phyloP scores from a whole-genome alignment of 2,329 filamentous ascomycete genomes.

The Aureobasidium sp. region DNA sequence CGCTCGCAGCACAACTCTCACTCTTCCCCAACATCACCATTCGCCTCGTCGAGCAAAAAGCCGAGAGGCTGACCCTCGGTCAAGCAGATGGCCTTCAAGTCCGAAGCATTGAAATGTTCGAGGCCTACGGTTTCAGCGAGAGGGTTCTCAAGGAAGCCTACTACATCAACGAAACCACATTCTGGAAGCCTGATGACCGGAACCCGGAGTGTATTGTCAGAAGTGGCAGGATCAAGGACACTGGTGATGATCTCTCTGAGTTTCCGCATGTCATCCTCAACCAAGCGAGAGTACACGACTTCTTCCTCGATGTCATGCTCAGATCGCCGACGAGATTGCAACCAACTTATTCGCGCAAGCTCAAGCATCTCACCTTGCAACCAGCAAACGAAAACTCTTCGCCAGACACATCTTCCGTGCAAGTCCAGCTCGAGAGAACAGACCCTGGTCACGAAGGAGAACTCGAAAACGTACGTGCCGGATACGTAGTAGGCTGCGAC shows the following conservation, averaged over 20 bases:
- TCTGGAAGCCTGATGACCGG: constrained; percentile 44
- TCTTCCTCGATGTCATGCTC: constrained; percentile 17
- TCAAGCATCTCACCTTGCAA: constrained; percentile 48
- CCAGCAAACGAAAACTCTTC: constrained; percentile 32
- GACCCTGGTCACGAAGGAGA: constrained; percentile 34
- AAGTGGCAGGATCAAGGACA: constrained; percentile 11
- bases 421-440: constrained; percentile 13
- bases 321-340: constrained; percentile 22
- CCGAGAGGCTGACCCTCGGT: constrained; percentile 30
- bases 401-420: constrained; percentile 5
- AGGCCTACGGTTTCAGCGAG: constrained; percentile 60
- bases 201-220: constrained; percentile 10
- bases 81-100: constrained; percentile 51
- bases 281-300: constrained; percentile 61
- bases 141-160: constrained; percentile 57
- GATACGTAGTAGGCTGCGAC: constrained; percentile 22
- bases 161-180: constrained; percentile 55
- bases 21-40: constrained; percentile 39
- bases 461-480: constrained; percentile 16
- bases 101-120: constrained; percentile 61
- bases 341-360: constrained; percentile 45
- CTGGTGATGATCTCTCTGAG: constrained; percentile 37
- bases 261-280: constrained; percentile 59
- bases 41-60: constrained; percentile 38
- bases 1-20: constrained; percentile 43